Conservation (phyloP, 805 yeast species). For the Nakazawaea wickerhamii region DNA sequence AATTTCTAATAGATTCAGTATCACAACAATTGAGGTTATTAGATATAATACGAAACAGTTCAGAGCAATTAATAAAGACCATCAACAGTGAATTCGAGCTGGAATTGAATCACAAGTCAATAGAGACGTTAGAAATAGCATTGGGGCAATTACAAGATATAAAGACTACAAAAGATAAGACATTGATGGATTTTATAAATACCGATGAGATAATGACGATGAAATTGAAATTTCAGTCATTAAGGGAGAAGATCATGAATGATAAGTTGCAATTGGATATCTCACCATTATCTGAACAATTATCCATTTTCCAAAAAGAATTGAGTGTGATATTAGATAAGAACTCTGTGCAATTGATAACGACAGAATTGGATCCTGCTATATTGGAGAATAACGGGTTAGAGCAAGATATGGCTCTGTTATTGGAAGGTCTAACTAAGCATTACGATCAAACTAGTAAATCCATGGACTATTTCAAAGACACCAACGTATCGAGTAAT, state of each 20-base stretch:
- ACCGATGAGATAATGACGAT: slow-evolving; percentile 30
- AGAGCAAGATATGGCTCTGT: slow-evolving; percentile 66
- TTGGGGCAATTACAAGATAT: slow-evolving; percentile 30
- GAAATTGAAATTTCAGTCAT: slow-evolving; percentile 21
- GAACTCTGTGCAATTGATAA: slow-evolving; percentile 20
- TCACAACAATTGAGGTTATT: slow-evolving; percentile 42
- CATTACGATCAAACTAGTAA: slow-evolving; percentile 77
- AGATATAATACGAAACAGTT: slow-evolving; percentile 25
- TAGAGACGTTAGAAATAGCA: slow-evolving; percentile 27
- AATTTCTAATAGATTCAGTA: slow-evolving; percentile 28
- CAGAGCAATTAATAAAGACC: slow-evolving; percentile 26
- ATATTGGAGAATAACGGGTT: slow-evolving; percentile 33
- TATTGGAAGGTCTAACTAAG: slow-evolving; percentile 65
- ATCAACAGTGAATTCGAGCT: slow-evolving; percentile 19
- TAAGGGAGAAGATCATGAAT: slow-evolving; percentile 28
- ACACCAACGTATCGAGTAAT: slow-evolving; percentile 20
- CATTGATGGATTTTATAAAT: slow-evolving; percentile 45
- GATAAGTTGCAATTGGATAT: slow-evolving; percentile 24
- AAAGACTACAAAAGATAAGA: slow-evolving; percentile 16
- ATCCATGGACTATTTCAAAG: slow-evolving; percentile 35
- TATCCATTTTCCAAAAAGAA: slow-evolving; percentile 7
- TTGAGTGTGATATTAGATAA: slow-evolving; percentile 14
- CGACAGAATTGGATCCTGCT: slow-evolving; percentile 19
- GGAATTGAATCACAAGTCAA: slow-evolving; percentile 22
- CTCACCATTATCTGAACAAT: slow-evolving; percentile 18